Evolutionary conservation across 352 stramenopile species (phyloP), one percentile per base, ranked within the genome.

Genomic region (Thalassiosira pacifica): DNA sequence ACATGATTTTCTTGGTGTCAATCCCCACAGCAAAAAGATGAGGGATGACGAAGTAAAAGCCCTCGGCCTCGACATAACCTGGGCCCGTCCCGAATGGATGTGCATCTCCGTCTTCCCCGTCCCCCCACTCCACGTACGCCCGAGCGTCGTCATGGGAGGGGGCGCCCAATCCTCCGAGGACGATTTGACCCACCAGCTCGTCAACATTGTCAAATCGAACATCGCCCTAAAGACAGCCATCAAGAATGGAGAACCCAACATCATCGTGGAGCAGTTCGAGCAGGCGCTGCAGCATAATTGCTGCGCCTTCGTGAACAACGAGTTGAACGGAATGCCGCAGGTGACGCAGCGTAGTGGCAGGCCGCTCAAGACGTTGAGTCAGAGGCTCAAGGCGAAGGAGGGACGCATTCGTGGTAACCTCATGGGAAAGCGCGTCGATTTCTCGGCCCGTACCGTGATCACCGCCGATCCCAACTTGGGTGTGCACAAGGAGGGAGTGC

Each of bases 341-440:
- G 96, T 98, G 26, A 98, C 97, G 31, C 98, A 99, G 87, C 96
- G 97, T 26, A 98, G 95, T 31, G 98, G 98, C 31, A 98, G 98
- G 75, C 98, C 97, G 24, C 92, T 99, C 27, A 99, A 99, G 92
- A 99, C 98, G 16, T 91, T 99, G 76, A 91, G 97, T 16, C 97
- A 99, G 90, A 94, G 98, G 61, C 86, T 99, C 26, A 97, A 97
- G 55, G 89, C 91, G 19, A 99, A 99, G 88, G 97, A 99, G 93
- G 98, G 98, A 40, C 96, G 98, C 74, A 98, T 99, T 82, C 97
- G 98, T 87, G 98, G 98, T 76, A 99, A 99, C 85, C 89, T 99
- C 37, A 99, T 99, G 98, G 98, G 98, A 69, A 99, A 99, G 90
- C 97, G 98, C 92, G 98, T 99, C 5, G 98, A 99, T 87, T 99